Conservation (phyloP, 805 yeast species). For the Candida khao-thaluensis region DNA sequence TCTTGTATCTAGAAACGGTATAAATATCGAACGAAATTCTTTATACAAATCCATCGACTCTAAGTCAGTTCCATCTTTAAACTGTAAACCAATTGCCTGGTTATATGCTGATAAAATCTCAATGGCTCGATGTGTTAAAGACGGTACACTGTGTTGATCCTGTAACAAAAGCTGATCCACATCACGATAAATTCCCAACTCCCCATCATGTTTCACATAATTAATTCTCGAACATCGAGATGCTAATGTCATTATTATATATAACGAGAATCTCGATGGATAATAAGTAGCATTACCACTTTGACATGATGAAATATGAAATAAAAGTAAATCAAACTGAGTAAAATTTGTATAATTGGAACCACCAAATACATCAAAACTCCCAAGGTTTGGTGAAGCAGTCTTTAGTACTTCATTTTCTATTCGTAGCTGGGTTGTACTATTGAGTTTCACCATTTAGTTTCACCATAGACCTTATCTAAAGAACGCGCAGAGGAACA, state of each 20-base stretch:
- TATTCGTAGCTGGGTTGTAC: neutral
- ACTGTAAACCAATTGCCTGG: neutral
- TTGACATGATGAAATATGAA: conserved; percentile 3
- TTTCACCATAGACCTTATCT: too few relatives aligned
- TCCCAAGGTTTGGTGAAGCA: conserved; percentile 4
- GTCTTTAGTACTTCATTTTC: conserved; percentile 7
- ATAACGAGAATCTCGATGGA: conserved; percentile 4
- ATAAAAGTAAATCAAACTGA: conserved; percentile 13
- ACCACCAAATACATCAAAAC: conserved; percentile 7
- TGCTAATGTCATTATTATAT: conserved; percentile 31
- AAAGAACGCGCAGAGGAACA: too few relatives aligned
- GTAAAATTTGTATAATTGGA: conserved; percentile 4
- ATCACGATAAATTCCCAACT: conserved; percentile 1
- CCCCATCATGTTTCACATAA: conserved; percentile 17
- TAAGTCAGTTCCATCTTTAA: neutral
- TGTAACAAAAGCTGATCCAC: conserved; percentile 4
- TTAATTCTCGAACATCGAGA: conserved; percentile 26
- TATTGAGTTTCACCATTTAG: neutral
- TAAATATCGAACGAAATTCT: neutral
- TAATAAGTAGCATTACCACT: neutral
- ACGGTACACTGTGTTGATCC: conserved; percentile 1
- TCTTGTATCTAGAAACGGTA: neutral
- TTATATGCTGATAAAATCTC: conserved; percentile 2
- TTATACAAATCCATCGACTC: neutral
- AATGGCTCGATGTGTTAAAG: conserved; percentile 9